Percentiles rank a stretch among this genome's conserved stretches.
phyloP scores from a whole-genome alignment of 768 basidiomycete species.

The Psilocybe sp. region DNA sequence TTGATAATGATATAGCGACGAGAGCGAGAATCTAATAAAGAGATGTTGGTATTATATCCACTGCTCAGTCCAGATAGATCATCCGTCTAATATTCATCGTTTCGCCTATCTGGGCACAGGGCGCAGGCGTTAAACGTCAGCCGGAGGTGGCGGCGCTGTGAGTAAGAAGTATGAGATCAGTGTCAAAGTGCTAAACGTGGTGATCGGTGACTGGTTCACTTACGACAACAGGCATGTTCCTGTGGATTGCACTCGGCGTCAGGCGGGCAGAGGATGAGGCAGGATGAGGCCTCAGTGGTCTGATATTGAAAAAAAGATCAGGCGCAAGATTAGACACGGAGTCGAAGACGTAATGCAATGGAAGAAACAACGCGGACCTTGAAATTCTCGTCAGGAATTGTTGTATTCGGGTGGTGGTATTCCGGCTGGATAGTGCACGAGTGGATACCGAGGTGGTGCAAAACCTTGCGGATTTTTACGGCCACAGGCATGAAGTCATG shows the following conservation, averaged over 20 bases:
- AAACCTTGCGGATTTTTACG: constrained; percentile 73
- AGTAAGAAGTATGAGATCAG: constrained; percentile 15
- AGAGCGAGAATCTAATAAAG: too few species aligned
- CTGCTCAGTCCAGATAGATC: too few species aligned
- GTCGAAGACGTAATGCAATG: neutral
- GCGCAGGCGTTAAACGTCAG: constrained; percentile 35
- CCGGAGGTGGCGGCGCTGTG: constrained; percentile 37
- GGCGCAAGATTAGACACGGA: neutral
- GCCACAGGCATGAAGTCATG: constrained; percentile 92
- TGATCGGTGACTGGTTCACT: constrained; percentile 28
- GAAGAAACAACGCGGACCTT: constrained; percentile 34
- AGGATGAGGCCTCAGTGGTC: constrained; percentile 54
- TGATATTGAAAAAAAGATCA: constrained; percentile 17
- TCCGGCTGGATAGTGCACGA: constrained; percentile 95
- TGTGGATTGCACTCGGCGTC: constrained; percentile 65
- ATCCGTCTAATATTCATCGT: neutral
- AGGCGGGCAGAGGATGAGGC: constrained; percentile 70
- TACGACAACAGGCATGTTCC: constrained; percentile 81
- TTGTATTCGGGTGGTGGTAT: constrained; percentile 42
- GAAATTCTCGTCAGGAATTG: constrained; percentile 43
- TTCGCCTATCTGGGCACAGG: neutral
- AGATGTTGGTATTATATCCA: too few species aligned
- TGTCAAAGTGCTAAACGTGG: constrained; percentile 5
- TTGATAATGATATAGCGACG: too few species aligned
- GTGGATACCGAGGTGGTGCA: constrained; percentile 93